Percentiles rank a stretch among this genome's conserved stretches.
Conservation (phyloP, 768 basidiomycete species). For the Exsudoporus frostii region DNA sequence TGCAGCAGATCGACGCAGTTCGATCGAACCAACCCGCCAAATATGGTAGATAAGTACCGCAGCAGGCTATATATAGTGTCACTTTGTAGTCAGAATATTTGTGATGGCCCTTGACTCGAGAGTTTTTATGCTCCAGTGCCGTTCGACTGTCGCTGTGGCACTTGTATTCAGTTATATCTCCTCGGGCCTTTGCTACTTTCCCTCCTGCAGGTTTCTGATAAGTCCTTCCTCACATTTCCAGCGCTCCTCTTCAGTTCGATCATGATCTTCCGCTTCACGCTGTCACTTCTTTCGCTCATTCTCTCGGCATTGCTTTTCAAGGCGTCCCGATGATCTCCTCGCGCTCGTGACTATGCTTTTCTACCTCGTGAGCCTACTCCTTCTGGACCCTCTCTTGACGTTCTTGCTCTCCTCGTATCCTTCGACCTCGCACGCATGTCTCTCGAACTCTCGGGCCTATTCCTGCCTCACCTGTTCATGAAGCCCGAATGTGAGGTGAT, state of each 20-base stretch:
- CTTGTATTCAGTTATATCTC: too few relatives aligned
- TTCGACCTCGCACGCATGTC: not conserved
- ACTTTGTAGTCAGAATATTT: too few relatives aligned
- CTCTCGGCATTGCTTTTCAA: conserved; percentile 6
- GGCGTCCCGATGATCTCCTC: conserved; percentile 13
- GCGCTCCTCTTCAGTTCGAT: conserved; percentile 12
- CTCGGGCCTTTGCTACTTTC: too few relatives aligned
- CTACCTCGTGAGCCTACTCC: conserved; percentile 5
- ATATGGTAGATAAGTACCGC: too few relatives aligned
- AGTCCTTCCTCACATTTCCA: conserved; percentile 18
- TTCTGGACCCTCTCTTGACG: conserved; percentile 1
- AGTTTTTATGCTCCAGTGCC: too few relatives aligned
- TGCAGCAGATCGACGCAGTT: too few relatives aligned
- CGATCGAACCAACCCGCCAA: too few relatives aligned
- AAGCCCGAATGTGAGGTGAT: conserved; percentile 1
- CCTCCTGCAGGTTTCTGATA: too few relatives aligned
- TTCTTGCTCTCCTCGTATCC: conserved; percentile 13
- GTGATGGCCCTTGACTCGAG: too few relatives aligned
- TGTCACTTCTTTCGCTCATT: conserved; percentile 14
- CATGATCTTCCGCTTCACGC: conserved; percentile 20
- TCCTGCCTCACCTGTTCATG: conserved; percentile 2
- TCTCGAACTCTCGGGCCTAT: conserved; percentile 5
- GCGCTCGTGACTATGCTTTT: conserved; percentile 3
- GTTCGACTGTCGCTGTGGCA: too few relatives aligned
- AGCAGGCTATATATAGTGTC: too few relatives aligned